Evolutionary conservation across 768 basidiomycete genomes (phyloP).

Genomic region (Suillus sp.): DNA sequence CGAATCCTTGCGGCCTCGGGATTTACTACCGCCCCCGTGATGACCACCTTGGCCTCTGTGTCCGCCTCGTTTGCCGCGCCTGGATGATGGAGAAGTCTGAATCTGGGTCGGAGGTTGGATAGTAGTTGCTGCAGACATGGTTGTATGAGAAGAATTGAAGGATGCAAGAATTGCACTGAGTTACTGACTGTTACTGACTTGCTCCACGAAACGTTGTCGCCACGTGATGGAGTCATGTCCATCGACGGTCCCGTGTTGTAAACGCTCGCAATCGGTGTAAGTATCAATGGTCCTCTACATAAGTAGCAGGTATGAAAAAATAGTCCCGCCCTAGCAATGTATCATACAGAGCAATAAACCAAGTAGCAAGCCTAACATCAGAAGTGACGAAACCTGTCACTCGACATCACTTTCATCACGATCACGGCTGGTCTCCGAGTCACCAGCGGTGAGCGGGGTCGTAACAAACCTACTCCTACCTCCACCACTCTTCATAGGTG

Average conservation of each 20-base stretch:
- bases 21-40: constrained; percentile 22
- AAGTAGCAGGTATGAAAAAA: constrained; percentile 1
- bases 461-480: background rate
- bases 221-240: constrained; percentile 11
- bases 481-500: background rate
- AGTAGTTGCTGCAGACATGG: constrained; percentile 26
- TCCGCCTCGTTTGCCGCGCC: constrained; percentile 17
- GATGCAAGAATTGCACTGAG: background rate
- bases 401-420: constrained; percentile 28
- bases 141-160: background rate
- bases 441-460: background rate
- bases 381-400: constrained; percentile 8
- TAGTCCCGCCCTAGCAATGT: background rate
- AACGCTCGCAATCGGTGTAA: background rate
- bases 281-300: background rate
- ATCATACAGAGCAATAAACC: constrained; percentile 1
- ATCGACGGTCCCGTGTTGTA: background rate
- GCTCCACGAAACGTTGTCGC: background rate
- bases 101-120: constrained; percentile 16
- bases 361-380: background rate
- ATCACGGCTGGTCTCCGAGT: background rate
- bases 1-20: constrained; percentile 6
- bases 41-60: constrained; percentile 18
- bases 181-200: background rate
- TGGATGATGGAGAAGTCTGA: background rate